Evolutionary conservation across 2,329 filamentous ascomycete species (phyloP), one percentile per base, ranked within the genome.

Genomic region (Periglandula ipomoeae): DNA sequence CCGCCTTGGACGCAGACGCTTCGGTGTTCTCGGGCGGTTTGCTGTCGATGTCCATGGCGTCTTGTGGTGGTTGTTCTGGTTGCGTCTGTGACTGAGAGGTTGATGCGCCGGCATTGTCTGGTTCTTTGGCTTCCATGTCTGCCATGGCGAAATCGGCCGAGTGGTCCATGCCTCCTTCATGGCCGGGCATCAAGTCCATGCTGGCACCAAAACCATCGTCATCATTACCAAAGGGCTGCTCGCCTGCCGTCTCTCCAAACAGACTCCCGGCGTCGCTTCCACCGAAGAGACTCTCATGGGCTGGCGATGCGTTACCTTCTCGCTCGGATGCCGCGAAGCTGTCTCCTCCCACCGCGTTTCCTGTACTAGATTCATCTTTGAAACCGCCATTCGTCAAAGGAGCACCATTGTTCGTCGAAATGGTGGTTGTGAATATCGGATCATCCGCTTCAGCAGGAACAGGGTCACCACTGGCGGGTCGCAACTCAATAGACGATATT

Each of bases 401-500:
- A 32, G 78, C 78, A 3, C 73, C 71, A 56, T 89, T 89, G 58
- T 89, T 91, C n/a, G 82, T 84, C 0, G 81, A 78, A 50, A 90
- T 85, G 0, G 87, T 94, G 5, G 81, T 82, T 55, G 81, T 86
- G 1, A 66, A 69, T 1, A 70, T 52, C 19, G 69, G 62, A 48
- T 87, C 77, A 51, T 81, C 75, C 1, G 83, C 82, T 51, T 87
- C 85, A 47, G 82, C 79, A 0, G 90, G 89, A 1, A 97, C 78
- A 1, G 87, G 82, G 0, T 87, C 68, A 27, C 80, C 84, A 22
- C 82, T 89, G 47, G 85, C 74, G 2, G 93, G 91, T 3, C 93
- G 79, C 50, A 89, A 78, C 65, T 97, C 90, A 37, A 98, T 82
- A 2, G 88, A 82, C 2, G 88, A 93, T 51, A 97, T 89, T 62